Conservation (phyloP, 116 monocot species). For the Trichopus zeylanicus region DNA sequence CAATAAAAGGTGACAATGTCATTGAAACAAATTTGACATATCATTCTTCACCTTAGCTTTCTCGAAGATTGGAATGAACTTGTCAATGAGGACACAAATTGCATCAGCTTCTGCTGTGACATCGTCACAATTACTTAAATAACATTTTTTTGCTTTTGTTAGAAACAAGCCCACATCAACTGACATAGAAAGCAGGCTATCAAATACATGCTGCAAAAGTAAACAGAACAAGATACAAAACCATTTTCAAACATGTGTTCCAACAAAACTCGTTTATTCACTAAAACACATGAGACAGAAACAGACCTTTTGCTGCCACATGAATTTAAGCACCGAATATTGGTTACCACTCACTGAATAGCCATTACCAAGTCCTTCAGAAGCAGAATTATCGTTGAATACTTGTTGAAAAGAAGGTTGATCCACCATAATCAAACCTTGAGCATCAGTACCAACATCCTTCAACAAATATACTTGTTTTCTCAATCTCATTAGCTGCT, state of each 20-base stretch:
- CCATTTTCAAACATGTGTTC: neutral
- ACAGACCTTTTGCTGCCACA: slow-evolving; percentile 81
- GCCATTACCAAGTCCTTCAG: slow-evolving; percentile 7
- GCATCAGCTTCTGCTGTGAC: slow-evolving; percentile 20
- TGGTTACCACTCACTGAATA: slow-evolving; percentile 30
- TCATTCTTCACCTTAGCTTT: slow-evolving; percentile 61
- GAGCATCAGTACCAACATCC: slow-evolving; percentile 22
- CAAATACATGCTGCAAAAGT: slow-evolving; percentile 57
- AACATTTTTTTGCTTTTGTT: slow-evolving; percentile 31
- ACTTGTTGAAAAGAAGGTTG: neutral
- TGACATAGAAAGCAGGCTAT: slow-evolving; percentile 47
- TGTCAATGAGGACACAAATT: slow-evolving; percentile 30
- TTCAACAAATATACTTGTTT: slow-evolving; percentile 21
- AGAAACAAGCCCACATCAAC: slow-evolving; percentile 42
- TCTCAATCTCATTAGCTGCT: slow-evolving; percentile 36
- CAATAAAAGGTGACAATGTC: neutral
- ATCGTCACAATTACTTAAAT: slow-evolving; percentile 33
- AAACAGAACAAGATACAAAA: neutral
- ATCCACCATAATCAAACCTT: neutral
- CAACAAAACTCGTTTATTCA: neutral
- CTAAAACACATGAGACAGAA: neutral
- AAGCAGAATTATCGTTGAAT: neutral
- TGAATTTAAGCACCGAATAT: slow-evolving; percentile 31
- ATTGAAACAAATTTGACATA: neutral
- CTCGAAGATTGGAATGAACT: slow-evolving; percentile 27